phyloP scores from a whole-genome alignment of 208 protist genomes.

The Trypanosomatidae sp. region DNA sequence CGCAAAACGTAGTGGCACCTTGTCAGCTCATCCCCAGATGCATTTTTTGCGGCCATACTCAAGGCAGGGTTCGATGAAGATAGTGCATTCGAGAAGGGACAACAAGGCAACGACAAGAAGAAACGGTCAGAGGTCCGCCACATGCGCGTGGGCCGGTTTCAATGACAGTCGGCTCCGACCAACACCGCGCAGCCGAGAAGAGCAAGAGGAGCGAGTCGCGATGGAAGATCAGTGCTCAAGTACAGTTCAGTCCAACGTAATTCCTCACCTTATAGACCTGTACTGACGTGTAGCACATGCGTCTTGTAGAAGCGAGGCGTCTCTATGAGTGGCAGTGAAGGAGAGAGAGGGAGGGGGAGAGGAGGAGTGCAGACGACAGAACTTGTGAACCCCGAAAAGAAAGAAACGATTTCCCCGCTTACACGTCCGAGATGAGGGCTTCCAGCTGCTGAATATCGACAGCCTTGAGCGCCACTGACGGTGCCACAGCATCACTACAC shows the following conservation, averaged over 20 bases:
- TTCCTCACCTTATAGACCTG: not conserved
- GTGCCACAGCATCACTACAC: conserved; percentile 15
- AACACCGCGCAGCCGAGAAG: not conserved
- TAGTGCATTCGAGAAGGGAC: not conserved
- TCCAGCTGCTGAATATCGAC: conserved; percentile 31
- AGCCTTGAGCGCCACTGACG: conserved; percentile 4
- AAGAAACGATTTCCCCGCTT: not conserved
- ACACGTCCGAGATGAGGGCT: conserved; percentile 26
- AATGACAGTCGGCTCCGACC: not conserved
- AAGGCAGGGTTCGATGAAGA: not conserved
- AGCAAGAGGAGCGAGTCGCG: not conserved
- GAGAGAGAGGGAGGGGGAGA: not conserved
- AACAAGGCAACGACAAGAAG: not conserved
- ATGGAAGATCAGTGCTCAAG: not conserved
- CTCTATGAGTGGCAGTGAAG: not conserved
- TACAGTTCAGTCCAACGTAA: not conserved
- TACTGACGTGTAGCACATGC: not conserved
- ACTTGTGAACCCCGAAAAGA: not conserved
- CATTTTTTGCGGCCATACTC: not conserved
- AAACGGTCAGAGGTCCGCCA: not conserved
- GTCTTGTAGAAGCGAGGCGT: not conserved
- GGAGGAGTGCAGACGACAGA: not conserved
- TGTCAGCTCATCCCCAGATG: not conserved
- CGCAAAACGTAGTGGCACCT: not conserved
- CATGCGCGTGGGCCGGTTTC: not conserved